phyloP scores from a whole-genome alignment of 176 grass and related monocot genomes.

The Oryza brachyantha region DNA sequence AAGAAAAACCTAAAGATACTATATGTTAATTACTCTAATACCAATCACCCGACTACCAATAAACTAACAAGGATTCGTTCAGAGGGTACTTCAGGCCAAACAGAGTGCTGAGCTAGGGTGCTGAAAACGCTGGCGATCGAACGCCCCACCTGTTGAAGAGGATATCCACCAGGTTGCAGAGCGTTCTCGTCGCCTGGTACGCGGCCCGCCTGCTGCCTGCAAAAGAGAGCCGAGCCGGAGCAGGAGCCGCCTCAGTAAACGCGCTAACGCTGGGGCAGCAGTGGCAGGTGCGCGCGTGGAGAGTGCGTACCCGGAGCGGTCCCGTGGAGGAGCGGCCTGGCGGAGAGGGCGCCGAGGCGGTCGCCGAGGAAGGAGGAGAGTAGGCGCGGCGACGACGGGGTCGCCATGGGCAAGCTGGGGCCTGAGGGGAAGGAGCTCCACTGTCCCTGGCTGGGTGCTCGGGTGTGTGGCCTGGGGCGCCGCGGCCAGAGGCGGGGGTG shows the following conservation, averaged over 20 bases:
- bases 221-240: background rate
- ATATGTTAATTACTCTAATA: background rate
- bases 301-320: constrained; percentile 1
- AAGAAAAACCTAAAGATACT: no score
- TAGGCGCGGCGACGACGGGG: constrained; percentile 53
- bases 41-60: background rate
- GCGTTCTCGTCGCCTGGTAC: constrained; percentile 56
- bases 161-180: constrained; percentile 78
- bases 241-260: background rate
- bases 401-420: constrained; percentile 44
- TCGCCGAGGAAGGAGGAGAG: constrained; percentile 74
- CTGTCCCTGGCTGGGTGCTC: no score
- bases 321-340: constrained; percentile 32
- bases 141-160: constrained; percentile 70
- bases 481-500: background rate
- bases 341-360: constrained; percentile 44
- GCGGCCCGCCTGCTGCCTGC: constrained; percentile 42
- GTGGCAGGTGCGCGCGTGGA: background rate
- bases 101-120: background rate
- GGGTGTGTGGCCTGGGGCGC: background rate
- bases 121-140: background rate
- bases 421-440: background rate
- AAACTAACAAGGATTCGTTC: background rate
- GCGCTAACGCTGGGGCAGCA: background rate
- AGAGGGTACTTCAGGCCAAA: background rate